Conservation (phyloP, 495 filamentous ascomycete species). For the Pseudoneurospora amorphoporcata region DNA sequence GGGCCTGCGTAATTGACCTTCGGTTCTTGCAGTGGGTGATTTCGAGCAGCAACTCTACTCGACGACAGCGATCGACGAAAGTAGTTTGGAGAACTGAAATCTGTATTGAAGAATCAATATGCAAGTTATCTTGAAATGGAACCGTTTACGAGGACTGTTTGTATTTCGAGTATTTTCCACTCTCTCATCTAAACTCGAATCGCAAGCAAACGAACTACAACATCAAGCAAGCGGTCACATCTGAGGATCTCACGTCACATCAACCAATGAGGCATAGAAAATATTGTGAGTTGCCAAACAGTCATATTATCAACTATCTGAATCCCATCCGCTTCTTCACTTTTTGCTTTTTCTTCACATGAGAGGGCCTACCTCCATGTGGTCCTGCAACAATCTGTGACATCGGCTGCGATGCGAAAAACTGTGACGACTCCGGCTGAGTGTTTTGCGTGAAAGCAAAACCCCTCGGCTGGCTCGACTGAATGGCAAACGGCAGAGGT, state of each 20-base stretch:
- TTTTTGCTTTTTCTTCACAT: slow-evolving; percentile 8
- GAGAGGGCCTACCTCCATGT: slow-evolving; percentile 4
- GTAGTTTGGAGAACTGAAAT: neutral
- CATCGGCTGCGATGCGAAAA: slow-evolving; percentile 5
- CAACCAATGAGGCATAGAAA: neutral
- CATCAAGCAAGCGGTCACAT: neutral
- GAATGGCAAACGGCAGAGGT: neutral
- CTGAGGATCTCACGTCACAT: neutral
- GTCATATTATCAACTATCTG: slow-evolving; percentile 7
- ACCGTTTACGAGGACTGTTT: neutral
- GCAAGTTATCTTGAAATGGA: neutral
- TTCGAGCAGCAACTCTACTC: neutral
- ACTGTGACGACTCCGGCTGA: neutral
- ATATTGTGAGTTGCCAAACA: neutral
- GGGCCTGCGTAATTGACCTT: neutral
- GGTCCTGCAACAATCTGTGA: slow-evolving; percentile 14
- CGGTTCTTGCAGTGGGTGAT: neutral
- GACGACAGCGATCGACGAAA: neutral
- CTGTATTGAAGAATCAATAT: no score
- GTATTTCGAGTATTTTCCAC: neutral
- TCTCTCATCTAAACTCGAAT: neutral
- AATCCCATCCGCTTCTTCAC: slow-evolving; percentile 5
- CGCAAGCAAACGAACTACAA: neutral
- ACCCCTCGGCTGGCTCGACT: slow-evolving; percentile 1
- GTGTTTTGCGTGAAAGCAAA: neutral